Evolutionary conservation across 2,329 filamentous ascomycete genomes (phyloP).

Genomic region (Beauveria australis): DNA sequence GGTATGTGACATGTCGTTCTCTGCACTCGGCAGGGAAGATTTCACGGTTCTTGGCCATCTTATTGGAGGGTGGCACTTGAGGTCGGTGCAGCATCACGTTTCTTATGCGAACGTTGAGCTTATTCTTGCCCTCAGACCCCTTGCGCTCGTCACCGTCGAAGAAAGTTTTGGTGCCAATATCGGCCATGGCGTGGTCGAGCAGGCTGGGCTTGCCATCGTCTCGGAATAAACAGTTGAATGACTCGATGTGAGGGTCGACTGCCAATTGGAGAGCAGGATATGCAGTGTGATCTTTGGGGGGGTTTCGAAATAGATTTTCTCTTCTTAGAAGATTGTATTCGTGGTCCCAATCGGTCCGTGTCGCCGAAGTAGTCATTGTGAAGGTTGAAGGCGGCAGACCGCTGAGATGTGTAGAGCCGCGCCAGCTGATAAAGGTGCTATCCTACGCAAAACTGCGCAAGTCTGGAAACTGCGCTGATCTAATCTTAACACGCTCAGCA

Average conservation of each 20-base stretch:
- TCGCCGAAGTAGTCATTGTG: constrained; percentile 49
- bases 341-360: constrained; percentile 69
- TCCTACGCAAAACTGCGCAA: neutral
- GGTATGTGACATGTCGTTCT: constrained; percentile 86
- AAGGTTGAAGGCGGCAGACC: neutral
- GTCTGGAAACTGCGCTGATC: neutral
- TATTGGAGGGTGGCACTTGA: constrained; percentile 71
- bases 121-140: constrained; percentile 56
- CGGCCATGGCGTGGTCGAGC: constrained; percentile 66
- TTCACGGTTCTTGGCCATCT: constrained; percentile 73
- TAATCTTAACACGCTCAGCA: neutral
- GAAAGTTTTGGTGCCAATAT: constrained; percentile 84
- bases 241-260: constrained; percentile 87
- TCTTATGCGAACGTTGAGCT: constrained; percentile 68
- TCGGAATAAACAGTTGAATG: constrained; percentile 86
- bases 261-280: constrained; percentile 80
- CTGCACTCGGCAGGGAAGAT: constrained; percentile 89
- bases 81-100: constrained; percentile 79
- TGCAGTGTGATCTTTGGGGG: constrained; percentile 77
- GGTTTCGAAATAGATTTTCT: constrained; percentile 81
- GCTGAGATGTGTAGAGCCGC: neutral
- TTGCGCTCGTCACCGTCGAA: constrained; percentile 70
- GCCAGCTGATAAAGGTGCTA: neutral
- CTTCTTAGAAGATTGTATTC: constrained; percentile 79
- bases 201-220: constrained; percentile 51